phyloP scores from a whole-genome alignment of 192 early-diverging fungal species.

The Mortierella antarctica region DNA sequence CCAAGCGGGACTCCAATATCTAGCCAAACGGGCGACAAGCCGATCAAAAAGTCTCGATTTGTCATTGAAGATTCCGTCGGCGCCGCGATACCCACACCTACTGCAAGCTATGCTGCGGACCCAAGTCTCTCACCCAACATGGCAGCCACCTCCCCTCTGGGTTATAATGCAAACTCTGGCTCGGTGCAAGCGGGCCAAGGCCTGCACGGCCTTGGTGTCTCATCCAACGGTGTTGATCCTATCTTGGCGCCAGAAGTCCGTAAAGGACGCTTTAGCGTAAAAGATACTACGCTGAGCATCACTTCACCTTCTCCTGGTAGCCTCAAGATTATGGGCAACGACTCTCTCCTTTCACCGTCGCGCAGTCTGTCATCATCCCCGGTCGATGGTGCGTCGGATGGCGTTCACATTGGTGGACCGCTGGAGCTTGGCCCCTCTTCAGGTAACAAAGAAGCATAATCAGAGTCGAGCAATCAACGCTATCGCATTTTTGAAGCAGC shows the following conservation, averaged over 20 bases:
- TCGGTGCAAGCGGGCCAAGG: slow-evolving; percentile 14
- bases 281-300: slow-evolving; percentile 24
- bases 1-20: slow-evolving; percentile 1
- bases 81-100: slow-evolving; percentile 6
- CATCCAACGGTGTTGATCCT: slow-evolving; percentile 1
- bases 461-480: not conserved
- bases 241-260: slow-evolving; percentile 55
- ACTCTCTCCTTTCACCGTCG: slow-evolving; percentile 12
- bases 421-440: slow-evolving; percentile 7
- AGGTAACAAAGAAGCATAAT: not conserved
- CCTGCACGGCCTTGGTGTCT: slow-evolving; percentile 26
- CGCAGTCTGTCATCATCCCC: slow-evolving; percentile 22
- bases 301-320: slow-evolving; percentile 19
- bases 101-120: not conserved
- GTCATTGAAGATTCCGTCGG: slow-evolving; percentile 38
- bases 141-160: slow-evolving; percentile 3
- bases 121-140: not conserved
- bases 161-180: slow-evolving; percentile 1
- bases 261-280: slow-evolving; percentile 79
- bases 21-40: slow-evolving; percentile 1
- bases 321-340: slow-evolving; percentile 21
- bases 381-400: slow-evolving; percentile 17
- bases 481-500: not conserved
- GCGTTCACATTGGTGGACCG: slow-evolving; percentile 22
- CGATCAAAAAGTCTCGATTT: slow-evolving; percentile 56